Evolutionary conservation across 805 yeast genomes (phyloP).

Genomic region (Suhomyces sp.): DNA sequence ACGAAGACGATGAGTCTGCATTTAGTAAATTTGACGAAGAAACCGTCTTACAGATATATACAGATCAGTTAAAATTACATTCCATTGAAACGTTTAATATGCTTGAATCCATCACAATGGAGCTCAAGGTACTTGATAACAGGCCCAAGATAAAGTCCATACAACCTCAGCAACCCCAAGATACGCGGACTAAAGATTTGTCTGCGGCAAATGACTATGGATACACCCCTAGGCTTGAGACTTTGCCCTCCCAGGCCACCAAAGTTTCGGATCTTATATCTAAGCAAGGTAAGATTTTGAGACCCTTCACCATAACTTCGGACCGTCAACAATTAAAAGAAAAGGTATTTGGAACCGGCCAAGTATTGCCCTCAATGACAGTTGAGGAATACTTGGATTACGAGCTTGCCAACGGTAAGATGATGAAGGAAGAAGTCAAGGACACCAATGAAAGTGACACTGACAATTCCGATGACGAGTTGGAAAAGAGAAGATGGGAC

Average conservation of each 20-base stretch:
- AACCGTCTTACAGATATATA: conserved; percentile 48
- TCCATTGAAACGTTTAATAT: conserved; percentile 52
- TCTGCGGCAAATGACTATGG: conserved; percentile 32
- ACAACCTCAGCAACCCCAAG: conserved; percentile 10
- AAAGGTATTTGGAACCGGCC: conserved; percentile 88
- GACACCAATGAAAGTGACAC: conserved; percentile 34
- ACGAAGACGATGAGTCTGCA: conserved; percentile 14
- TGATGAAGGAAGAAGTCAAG: conserved; percentile 49
- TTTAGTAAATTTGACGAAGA: conserved; percentile 59
- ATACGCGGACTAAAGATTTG: conserved; percentile 4
- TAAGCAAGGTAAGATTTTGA: conserved; percentile 70
- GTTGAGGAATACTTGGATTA: conserved; percentile 88
- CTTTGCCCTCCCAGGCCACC: conserved; percentile 39
- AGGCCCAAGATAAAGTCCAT: conserved; percentile 25
- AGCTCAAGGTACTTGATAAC: conserved; percentile 56
- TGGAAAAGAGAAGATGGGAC: conserved; percentile 86
- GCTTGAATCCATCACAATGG: conserved; percentile 62
- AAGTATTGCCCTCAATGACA: conserved; percentile 87
- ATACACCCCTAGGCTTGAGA: conserved; percentile 65
- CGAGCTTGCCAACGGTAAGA: conserved; percentile 82
- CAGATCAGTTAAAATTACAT: conserved; percentile 53
- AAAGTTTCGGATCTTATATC: conserved; percentile 46
- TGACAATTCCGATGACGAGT: conserved; percentile 59
- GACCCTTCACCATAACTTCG: conserved; percentile 75
- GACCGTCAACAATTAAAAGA: conserved; percentile 53